phyloP scores from a whole-genome alignment of 1,284 basidiomycete genomes.

The Flammula alnicola region DNA sequence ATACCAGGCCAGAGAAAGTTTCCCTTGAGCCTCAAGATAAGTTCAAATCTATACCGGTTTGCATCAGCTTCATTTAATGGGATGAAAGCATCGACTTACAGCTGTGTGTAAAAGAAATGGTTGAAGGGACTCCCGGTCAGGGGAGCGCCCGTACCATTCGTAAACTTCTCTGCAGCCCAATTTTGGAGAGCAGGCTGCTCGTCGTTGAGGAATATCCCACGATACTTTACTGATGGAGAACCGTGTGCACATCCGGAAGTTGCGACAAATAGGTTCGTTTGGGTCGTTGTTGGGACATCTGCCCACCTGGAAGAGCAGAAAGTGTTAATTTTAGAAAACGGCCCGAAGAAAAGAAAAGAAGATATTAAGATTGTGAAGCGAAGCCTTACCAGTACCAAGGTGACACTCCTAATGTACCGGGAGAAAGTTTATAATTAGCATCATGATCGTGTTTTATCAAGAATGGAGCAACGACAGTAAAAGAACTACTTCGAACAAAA shows the following conservation, averaged over 20 bases:
- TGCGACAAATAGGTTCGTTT: constrained; percentile 53
- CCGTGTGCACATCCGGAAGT: constrained; percentile 65
- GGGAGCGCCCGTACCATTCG: constrained; percentile 64
- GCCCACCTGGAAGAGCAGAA: constrained; percentile 56
- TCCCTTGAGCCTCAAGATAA: constrained; percentile 68
- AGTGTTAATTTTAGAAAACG: constrained; percentile 10
- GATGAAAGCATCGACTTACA: constrained; percentile 40
- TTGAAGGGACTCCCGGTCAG: constrained; percentile 70
- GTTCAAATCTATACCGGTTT: constrained; percentile 53
- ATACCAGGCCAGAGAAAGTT: constrained; percentile 73
- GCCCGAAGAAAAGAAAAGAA: constrained; percentile 13
- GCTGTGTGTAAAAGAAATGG: constrained; percentile 63
- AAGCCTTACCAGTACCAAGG: constrained; percentile 65
- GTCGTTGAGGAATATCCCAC: constrained; percentile 72
- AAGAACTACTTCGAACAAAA: too few species aligned
- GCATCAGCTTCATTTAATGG: background rate
- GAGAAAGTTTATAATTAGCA: constrained; percentile 13
- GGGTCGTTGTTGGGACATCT: constrained; percentile 62
- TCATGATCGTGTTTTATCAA: constrained; percentile 3
- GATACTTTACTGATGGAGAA: constrained; percentile 71
- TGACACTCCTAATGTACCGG: constrained; percentile 50
- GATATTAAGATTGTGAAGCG: constrained; percentile 1
- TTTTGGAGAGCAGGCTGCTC: constrained; percentile 66
- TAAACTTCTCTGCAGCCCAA: constrained; percentile 70
- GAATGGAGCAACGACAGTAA: too few species aligned